Conservation (phyloP, 257 asterid genomes). For the Capsicum chinense region DNA sequence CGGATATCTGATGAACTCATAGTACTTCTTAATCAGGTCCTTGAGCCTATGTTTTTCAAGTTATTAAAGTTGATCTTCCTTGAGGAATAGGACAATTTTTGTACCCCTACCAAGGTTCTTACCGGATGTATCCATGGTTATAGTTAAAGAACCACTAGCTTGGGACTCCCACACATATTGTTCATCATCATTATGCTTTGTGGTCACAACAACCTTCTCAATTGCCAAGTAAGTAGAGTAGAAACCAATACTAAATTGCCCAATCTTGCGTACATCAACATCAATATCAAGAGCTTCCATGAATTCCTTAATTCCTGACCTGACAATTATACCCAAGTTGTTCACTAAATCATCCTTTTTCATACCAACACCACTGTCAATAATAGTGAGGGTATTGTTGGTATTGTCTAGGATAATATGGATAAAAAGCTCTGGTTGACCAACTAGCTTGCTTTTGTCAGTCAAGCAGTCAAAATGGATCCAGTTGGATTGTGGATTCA, state of each 20-base stretch:
- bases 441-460: constrained; percentile 64
- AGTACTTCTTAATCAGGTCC: constrained; percentile 63
- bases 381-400: constrained; percentile 47
- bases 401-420: constrained; percentile 64
- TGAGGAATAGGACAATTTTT: constrained; percentile 55
- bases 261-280: constrained; percentile 71
- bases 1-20: constrained; percentile 63
- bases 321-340: constrained; percentile 62
- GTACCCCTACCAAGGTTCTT: constrained; percentile 65
- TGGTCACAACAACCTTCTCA: constrained; percentile 57
- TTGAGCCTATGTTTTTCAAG: constrained; percentile 63
- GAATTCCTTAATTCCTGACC: constrained; percentile 70
- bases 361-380: constrained; percentile 70
- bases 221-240: constrained; percentile 63
- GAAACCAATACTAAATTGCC: constrained; percentile 70
- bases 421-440: constrained; percentile 64
- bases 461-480: constrained; percentile 65
- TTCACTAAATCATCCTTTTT: constrained; percentile 69
- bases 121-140: constrained; percentile 54
- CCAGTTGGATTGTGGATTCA: neutral
- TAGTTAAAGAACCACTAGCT: constrained; percentile 68
- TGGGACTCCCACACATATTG: constrained; percentile 69
- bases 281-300: constrained; percentile 70
- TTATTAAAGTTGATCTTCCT: constrained; percentile 68
- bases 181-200: constrained; percentile 68